Conservation (phyloP, 208 protist genomes). For the Trichomonas tenax region DNA sequence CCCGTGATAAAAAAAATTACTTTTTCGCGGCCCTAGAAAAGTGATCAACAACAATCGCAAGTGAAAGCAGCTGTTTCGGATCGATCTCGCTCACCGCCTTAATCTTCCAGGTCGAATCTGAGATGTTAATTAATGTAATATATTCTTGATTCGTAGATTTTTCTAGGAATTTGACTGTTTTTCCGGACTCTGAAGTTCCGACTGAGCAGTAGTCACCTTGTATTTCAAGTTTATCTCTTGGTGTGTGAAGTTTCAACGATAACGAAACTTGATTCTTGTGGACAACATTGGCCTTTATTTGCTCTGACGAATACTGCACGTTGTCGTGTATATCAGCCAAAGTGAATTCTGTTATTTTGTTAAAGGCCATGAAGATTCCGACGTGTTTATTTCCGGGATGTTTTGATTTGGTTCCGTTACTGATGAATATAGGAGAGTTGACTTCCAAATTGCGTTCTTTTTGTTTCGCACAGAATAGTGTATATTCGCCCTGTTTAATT, state of each 20-base stretch:
- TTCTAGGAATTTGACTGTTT: background rate
- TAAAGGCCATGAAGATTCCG: background rate
- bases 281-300: background rate
- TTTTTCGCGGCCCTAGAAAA: background rate
- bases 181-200: background rate
- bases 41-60: background rate
- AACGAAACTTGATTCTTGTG: background rate
- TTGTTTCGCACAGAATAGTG: background rate
- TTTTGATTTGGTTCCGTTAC: background rate
- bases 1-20: background rate
- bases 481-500: background rate
- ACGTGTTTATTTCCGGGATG: background rate
- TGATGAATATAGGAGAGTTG: background rate
- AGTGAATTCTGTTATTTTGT: background rate
- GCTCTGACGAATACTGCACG: background rate
- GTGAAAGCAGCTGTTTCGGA: background rate
- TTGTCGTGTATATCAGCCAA: background rate
- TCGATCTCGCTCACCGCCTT: background rate
- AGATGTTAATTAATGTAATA: background rate
- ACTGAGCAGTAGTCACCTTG: background rate
- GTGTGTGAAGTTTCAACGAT: background rate
- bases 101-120: background rate
- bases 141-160: background rate
- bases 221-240: background rate
- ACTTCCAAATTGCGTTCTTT: background rate